Evolutionary conservation across 1,284 basidiomycete species (phyloP), one percentile per base, ranked within the genome.

Genomic region (Cutaneotrichosporon daszewskae): DNA sequence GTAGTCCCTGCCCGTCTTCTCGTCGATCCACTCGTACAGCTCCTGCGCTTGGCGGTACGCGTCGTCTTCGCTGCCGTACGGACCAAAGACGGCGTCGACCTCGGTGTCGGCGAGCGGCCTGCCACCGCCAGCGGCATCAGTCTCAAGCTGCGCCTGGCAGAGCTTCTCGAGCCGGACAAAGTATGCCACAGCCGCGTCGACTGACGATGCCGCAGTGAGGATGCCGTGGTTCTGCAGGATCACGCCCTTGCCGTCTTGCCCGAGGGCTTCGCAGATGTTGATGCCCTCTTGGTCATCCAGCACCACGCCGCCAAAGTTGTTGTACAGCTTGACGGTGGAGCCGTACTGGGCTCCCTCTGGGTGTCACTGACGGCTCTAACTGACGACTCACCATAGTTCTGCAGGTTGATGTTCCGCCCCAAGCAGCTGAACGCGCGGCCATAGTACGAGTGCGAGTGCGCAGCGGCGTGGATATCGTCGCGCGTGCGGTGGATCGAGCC

Each of bases 391-490:
- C 50, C 81, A 79, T 46, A 76, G 75, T 57, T 77, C 78, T 45
- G 76, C 70, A 77, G 74, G 40, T 81, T 76, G 39, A 82, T 69
- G 29, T 75, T 74, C 32, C 75, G 72, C 10, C 80, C 80, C 8
- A 83, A 73, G 1, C 77, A 72, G 13, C 76, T 74, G 68, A 80
- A 83, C 0, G 80, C 76, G 55, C 79, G 79, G n/a, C 80, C 82
- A 58, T 78, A 72, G 20, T 77, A 66, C 5, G 77, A 78, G 62
- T 84, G 81, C 16, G 77, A 78, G 63, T 83, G 82, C 5, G 80
- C 81, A 5, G 79, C 80, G 29, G 80, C 80, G 26, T 78, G 56
- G 16, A 82, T 74, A 55, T 83, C 81, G 0, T 79, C 79, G 18
- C 80, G 76, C n/a, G 77, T 76, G 16, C 40, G 37, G 38, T 81